Percentiles rank a stretch among this genome's conserved stretches.
Evolutionary conservation across 441 rosid genomes (phyloP).

Genomic region (Erodium trifolium): DNA sequence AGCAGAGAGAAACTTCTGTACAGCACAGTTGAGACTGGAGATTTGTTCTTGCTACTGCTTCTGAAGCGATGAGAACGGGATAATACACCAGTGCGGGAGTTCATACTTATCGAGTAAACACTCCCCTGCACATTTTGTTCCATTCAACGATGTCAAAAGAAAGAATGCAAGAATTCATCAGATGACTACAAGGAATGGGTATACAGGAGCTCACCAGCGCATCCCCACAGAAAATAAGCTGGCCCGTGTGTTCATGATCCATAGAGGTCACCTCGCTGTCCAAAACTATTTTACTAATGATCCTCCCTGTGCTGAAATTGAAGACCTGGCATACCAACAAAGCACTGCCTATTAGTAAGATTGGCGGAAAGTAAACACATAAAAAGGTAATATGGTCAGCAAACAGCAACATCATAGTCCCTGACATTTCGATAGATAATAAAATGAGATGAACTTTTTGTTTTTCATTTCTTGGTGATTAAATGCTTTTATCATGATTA

Average conservation of each 20-base stretch:
- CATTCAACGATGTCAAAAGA: slow-evolving; percentile 11
- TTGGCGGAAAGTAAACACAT: neutral
- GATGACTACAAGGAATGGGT: neutral
- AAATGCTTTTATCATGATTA: neutral
- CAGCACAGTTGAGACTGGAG: slow-evolving; percentile 71
- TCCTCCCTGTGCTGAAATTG: slow-evolving; percentile 7
- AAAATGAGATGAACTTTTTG: neutral
- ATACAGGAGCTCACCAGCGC: slow-evolving; percentile 42
- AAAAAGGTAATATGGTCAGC: slow-evolving; percentile 1
- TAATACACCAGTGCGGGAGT: slow-evolving; percentile 67
- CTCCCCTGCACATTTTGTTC: slow-evolving; percentile 50
- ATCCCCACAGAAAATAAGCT: slow-evolving; percentile 87
- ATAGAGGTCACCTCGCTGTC: slow-evolving; percentile 28
- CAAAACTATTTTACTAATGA: slow-evolving; percentile 1
- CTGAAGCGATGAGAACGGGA: slow-evolving; percentile 76
- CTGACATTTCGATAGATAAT: no score
- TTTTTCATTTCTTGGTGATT: neutral
- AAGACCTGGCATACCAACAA: slow-evolving; percentile 2
- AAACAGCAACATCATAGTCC: neutral
- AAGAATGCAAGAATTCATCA: neutral
- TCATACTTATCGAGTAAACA: slow-evolving; percentile 69
- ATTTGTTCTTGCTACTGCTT: slow-evolving; percentile 58
- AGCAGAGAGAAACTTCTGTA: slow-evolving; percentile 88
- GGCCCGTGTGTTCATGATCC: slow-evolving; percentile 98
- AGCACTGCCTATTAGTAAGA: neutral